A percentile compares a stretch with the other conserved stretches of the same genome.
Conservation (phyloP, 1,284 basidiomycete genomes). For the Rhizopogon parksii region DNA sequence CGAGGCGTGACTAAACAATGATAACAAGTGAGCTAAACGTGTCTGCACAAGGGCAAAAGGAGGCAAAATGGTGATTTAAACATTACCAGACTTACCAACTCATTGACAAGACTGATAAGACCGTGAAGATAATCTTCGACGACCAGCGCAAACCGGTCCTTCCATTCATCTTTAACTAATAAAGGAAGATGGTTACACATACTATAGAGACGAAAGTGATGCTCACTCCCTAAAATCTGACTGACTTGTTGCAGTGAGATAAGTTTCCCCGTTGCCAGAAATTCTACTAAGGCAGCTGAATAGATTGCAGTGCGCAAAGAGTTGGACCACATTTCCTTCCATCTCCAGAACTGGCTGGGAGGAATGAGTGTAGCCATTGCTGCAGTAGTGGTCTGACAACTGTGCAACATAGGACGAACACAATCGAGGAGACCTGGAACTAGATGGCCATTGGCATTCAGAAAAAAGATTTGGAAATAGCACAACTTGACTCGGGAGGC, state of each 20-base stretch:
- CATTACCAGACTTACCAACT: conserved; percentile 48
- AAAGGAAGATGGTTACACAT: conserved; percentile 6
- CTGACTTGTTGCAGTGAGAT: conserved; percentile 49
- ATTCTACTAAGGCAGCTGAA: conserved; percentile 59
- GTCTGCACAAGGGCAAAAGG: background rate
- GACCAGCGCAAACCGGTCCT: conserved; percentile 56
- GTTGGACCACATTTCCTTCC: conserved; percentile 73
- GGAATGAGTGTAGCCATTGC: conserved; percentile 54
- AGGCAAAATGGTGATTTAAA: background rate
- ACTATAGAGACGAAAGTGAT: background rate
- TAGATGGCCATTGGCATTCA: conserved; percentile 24
- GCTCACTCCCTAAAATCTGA: conserved; percentile 61
- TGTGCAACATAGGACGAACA: conserved; percentile 46
- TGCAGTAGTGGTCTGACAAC: conserved; percentile 46
- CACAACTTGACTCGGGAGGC: conserved; percentile 48
- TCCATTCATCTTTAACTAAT: conserved; percentile 66
- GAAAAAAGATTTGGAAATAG: conserved; percentile 3
- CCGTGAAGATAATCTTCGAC: conserved; percentile 85
- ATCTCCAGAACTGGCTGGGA: conserved; percentile 72
- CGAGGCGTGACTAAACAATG: conserved; percentile 59
- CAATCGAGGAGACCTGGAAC: conserved; percentile 55
- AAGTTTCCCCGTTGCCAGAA: conserved; percentile 53
- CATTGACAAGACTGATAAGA: conserved; percentile 74
- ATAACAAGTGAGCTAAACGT: conserved; percentile 6
- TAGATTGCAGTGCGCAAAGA: conserved; percentile 62